Evolutionary conservation across 768 basidiomycete genomes (phyloP), one percentile per base, ranked within the genome.

Genomic region (Bullera alba): DNA sequence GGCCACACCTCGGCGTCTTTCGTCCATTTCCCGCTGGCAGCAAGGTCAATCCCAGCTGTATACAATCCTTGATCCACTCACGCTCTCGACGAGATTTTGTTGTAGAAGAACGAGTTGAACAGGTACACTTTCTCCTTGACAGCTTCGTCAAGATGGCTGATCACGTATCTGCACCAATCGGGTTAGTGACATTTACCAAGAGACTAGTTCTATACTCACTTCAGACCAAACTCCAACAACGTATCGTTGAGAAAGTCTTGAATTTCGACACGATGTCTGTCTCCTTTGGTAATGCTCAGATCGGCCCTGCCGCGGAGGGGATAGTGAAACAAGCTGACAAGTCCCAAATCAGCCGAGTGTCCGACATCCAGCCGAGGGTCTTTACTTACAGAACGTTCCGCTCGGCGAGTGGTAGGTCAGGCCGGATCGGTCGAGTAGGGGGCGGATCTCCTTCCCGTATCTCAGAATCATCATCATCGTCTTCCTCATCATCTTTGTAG

Each of bases 51-150:
- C n/a, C 8, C 32, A n/a, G 32, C 32, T n/a, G 8, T n/a, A 34
- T 34, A 8, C 10, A 34, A 8, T 8, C 32, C 32, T 8, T n/a
- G 32, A 39, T 22, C 19, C 38, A 21, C 6, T 43, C 10, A 25
- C 27, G 7, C 19, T 14, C 42, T 43, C 10, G 79, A 79, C 51
- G 83, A 84, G 23, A 99, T 74, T 72, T 95, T 93, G 76, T 92
- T 88, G 77, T 92, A 97, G 73, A 99, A 97, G 75, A 96, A 99
- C 0, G 92, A 92, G 70, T 84, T 97, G 76, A 97, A 97, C 3
- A 97, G 79, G 63, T 96, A 84, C 1, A 92, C 77, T 58, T 86
- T 79, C 2, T 82, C 79, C 1, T 82, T 86, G 3, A 87, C 73
- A 15, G 77, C 77, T 2, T 84, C 83, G 54, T 84, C 67, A 22